phyloP scores from a whole-genome alignment of 106 monocot genomes.

The Narthecium ossifragum region DNA sequence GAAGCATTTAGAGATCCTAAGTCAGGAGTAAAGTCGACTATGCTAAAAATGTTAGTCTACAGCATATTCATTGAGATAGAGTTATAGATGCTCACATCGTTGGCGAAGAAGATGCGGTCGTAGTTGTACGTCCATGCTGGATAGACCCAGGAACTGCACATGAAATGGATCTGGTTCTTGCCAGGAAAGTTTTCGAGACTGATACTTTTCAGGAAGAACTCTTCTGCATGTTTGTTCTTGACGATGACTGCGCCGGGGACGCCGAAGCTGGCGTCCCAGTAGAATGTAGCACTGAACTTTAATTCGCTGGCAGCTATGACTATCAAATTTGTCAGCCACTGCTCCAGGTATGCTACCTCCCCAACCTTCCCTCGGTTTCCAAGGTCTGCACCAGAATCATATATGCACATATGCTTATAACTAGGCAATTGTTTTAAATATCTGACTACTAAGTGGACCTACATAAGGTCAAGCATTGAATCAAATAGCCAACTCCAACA shows the following conservation, averaged over 20 bases:
- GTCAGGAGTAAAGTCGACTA: too few species aligned
- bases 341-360: slow-evolving; percentile 6
- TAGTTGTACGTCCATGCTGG: slow-evolving; percentile 23
- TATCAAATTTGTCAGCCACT: neutral
- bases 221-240: slow-evolving; percentile 15
- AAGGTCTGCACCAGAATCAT: neutral
- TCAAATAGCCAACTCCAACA: neutral
- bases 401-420: neutral
- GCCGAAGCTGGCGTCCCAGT: neutral
- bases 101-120: slow-evolving; percentile 54
- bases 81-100: slow-evolving; percentile 25
- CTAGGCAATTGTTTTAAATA: too few species aligned
- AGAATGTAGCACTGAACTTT: neutral
- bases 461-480: too few species aligned
- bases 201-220: slow-evolving; percentile 57
- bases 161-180: slow-evolving; percentile 38
- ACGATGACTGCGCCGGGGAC: slow-evolving; percentile 10
- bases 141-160: slow-evolving; percentile 70
- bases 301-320: neutral
- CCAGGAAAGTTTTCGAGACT: slow-evolving; percentile 44
- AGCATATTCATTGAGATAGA: too few species aligned
- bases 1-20: too few species aligned
- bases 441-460: too few species aligned
- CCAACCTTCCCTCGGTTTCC: slow-evolving; percentile 7
- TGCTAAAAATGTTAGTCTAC: too few species aligned